Base-by-base conservation (phyloP, 805 yeast genomes). In the Cyberlindnera veronae region DNA sequence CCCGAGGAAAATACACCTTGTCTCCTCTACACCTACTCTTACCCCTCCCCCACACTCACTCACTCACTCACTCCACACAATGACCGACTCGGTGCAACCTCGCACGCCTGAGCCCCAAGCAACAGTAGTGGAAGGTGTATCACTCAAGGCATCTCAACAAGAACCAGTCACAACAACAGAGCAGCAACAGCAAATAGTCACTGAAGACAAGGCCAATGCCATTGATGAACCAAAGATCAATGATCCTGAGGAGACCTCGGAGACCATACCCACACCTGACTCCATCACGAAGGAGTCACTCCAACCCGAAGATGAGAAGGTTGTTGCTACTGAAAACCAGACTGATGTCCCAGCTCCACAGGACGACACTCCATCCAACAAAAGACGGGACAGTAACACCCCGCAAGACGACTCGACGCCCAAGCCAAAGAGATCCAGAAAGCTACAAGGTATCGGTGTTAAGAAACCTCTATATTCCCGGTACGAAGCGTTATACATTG, bases 401-500 rank as follows among this genome's bases (percentile, higher is more conserved):
- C 30, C 36, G n/a, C 29, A 21, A 13, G 37, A 35, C 9, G 41
- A 31, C 8, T 10, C 34, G 20, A 40, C 44, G 1, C 48, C 42
- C 12, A 36, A 34, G 31, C 42, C 43, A 4, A 52, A 51, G 29
- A 52, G 45, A 32, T 53, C 58, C 12, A 48, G 57, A 28, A 55
- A 53, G 22, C 29, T 45, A 10, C 60, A 55, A 36, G 58, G 59
- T 1, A 50, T 46, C 13, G 60, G 60, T 17, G 49, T 55, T 7
- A 55, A 50, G 35, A 55, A 54, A 31, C 60, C 59, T 6, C 29
- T 54, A 7, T 55, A 55, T 32, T 46, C 60, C 1, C 44, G 50
- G 7, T 55, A 53, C 30, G 60, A 55, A 38, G 47, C 57, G 1
- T 15, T 55, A 10, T 53, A 41, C 34, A 53, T 55, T 9, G 44